Base-by-base conservation (phyloP, 768 basidiomycete genomes). In the Russula sp. region DNA sequence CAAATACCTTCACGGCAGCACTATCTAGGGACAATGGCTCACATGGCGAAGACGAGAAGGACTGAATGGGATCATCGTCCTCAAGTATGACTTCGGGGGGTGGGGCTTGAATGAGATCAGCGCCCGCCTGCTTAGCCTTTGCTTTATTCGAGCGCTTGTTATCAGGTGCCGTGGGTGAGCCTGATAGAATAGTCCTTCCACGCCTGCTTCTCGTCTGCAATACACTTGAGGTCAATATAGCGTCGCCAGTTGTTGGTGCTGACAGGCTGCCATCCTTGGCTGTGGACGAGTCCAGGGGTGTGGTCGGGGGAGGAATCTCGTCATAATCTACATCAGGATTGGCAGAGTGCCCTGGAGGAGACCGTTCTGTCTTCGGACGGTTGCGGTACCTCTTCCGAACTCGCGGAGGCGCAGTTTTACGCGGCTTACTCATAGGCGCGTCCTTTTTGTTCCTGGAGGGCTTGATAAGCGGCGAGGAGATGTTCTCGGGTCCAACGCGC, bases 261-360 rank as follows among this genome's bases (percentile, higher is more conserved):
- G 58, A 35, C 0, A 27, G 34, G 37, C 27, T 45, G 34, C 40
- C 14, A 16, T 8, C 58, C 31, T 66, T 62, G 32, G 65, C 45
- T 6, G 34, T 34, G 20, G 53, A 37, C 6, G 52, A 44, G 18
- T 50, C 35, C 20, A 22, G 37, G 39, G 14, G 18, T 6, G 20
- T n/a, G n/a, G 57, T 59, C 42, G 57, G 45, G 31, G 54, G 50
- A 20, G 67, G 67, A 3, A 68, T 59, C 55, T 66, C 62, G 42
- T 68, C 67, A 53, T 63, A 68, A 34, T 68, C 65, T 13, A 68
- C 56, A n/a, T 55, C 53, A 40, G 48, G 32, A 22, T 40, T 52
- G 27, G 37, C 40, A 9, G 34, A 6, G 27, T 18, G 55, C 22
- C 37, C 42, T 22, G 61, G 55, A 57, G 66, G 58, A 35, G 53